These are phyloP conservation scores for Protostelium mycophagum DNA, from an alignment of 78 protist species.

Conservation along the genomic window DNA sequence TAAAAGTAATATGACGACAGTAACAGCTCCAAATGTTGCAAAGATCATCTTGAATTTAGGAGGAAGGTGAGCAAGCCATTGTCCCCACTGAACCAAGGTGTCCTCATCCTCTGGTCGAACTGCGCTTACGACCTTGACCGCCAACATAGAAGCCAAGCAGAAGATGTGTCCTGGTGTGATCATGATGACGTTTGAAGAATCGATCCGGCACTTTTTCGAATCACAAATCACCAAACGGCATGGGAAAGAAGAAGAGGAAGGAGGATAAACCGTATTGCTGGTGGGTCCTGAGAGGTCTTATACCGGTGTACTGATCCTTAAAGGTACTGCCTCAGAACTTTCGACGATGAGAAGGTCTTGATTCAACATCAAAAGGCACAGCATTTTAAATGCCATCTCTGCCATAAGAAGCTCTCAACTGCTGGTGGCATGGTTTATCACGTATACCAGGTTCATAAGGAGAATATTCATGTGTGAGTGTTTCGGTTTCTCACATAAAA, in stretches of 20 bases:
- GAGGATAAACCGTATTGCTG: constrained; percentile 58
- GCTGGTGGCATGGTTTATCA: constrained; percentile 78
- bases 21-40: not conserved
- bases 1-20: not conserved
- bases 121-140: too few relatives aligned
- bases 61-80: not conserved
- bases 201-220: too few relatives aligned
- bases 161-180: too few relatives aligned
- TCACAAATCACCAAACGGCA: too few relatives aligned
- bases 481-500: not conserved
- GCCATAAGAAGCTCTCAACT: constrained; percentile 60
- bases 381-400: constrained; percentile 78
- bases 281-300: not conserved
- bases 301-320: not conserved
- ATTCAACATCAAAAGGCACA: constrained; percentile 83
- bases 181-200: too few relatives aligned
- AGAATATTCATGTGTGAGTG: constrained; percentile 41
- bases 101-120: not conserved
- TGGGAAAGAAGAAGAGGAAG: constrained; percentile 50
- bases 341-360: constrained; percentile 78
- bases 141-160: too few relatives aligned
- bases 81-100: not conserved
- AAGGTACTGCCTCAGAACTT: constrained; percentile 81
- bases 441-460: constrained; percentile 76
- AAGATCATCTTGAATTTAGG: not conserved